Evolutionary conservation across 176 grass and related monocot species (phyloP), one percentile per base, ranked within the genome.

Genomic region (Eremochloa ophiuroides): DNA sequence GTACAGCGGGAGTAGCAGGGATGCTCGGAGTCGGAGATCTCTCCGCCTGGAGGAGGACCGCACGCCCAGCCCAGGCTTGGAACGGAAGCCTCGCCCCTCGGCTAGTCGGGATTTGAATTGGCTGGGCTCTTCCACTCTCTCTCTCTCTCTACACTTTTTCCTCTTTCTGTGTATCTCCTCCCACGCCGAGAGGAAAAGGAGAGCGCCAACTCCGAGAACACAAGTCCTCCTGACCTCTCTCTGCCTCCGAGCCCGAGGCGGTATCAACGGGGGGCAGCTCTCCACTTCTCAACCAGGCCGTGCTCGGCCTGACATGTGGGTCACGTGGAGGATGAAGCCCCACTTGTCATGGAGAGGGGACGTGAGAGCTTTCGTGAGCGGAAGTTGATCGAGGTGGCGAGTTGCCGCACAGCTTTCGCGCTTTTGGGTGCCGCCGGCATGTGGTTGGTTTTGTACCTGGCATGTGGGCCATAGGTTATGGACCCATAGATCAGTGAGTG

Each of bases 61-160:
- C 43, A 20, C 30, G 17, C 17, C 15, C 30, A 10, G 65, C 17
- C 15, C 30, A 10, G 65, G 43, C 62, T 80, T 38, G 30, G 5
- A 55, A 68, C 60, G 74, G 73, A 78, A 48, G 27, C 38, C 76
- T 61, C 40, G n/a, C 15, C 69, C 72, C 28, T 22, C 48, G 6
- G 8, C 27, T 42, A 68, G 68, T 66, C 22, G 66, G 18, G 79
- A 77, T 87, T 87, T 87, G 79, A 87, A 87, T 87, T 87, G 55
- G 22, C 8, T 58, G 51, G 51, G 51, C 20, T 22, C 29, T 35
- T 81, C 12, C 37, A 9, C 23, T 40, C 27, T 14, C 47, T 16
- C 6, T 62, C 2, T 59, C 56, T 38, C 8, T 12, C 33, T 34
- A 1, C 10, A 8, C 13, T 31, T 63, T 33, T 18, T 10, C 5